These are phyloP conservation scores for Phytophthora citricola DNA, from an alignment of 352 stramenopile genomes.

Conservation along the genomic window DNA sequence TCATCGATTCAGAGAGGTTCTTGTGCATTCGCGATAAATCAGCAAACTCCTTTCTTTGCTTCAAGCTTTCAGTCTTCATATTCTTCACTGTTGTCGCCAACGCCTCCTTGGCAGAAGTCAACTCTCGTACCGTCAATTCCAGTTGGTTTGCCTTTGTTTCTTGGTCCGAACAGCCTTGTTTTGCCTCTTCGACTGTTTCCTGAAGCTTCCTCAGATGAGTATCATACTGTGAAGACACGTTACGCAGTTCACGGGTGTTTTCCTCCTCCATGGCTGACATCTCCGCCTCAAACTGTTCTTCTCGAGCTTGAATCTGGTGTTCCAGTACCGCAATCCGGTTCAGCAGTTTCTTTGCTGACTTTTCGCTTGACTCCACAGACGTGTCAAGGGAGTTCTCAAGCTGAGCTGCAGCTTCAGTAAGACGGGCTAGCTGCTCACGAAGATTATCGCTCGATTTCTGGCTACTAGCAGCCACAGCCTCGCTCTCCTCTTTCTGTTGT, in stretches of 20 bases:
- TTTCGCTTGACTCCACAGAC: constrained; percentile 38
- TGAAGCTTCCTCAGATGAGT: constrained; percentile 35
- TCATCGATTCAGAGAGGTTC: constrained; percentile 61
- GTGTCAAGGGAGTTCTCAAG: constrained; percentile 41
- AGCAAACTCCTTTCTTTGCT: constrained; percentile 68
- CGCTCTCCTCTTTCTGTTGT: constrained; percentile 23
- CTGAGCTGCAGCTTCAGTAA: constrained; percentile 29
- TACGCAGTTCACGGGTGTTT: constrained; percentile 29
- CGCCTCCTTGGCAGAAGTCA: constrained; percentile 36
- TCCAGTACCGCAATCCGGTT: constrained; percentile 36
- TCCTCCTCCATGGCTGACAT: constrained; percentile 29
- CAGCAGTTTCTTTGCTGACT: constrained; percentile 42
- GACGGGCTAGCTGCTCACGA: constrained; percentile 20
- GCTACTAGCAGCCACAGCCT: constrained; percentile 5
- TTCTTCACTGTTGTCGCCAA: constrained; percentile 37
- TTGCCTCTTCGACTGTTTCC: constrained; percentile 25
- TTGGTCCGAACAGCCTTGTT: constrained; percentile 9
- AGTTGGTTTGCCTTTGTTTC: constrained; percentile 25
- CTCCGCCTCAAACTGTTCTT: constrained; percentile 35
- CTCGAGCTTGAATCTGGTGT: constrained; percentile 33
- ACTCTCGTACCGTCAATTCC: constrained; percentile 18
- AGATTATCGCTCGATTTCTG: constrained; percentile 34
- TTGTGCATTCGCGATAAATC: constrained; percentile 75
- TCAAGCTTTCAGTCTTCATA: constrained; percentile 42
- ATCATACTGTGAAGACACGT: constrained; percentile 40